Evolutionary conservation across 2,329 filamentous ascomycete genomes (phyloP).

Genomic region (Cladorrhinum sp.): DNA sequence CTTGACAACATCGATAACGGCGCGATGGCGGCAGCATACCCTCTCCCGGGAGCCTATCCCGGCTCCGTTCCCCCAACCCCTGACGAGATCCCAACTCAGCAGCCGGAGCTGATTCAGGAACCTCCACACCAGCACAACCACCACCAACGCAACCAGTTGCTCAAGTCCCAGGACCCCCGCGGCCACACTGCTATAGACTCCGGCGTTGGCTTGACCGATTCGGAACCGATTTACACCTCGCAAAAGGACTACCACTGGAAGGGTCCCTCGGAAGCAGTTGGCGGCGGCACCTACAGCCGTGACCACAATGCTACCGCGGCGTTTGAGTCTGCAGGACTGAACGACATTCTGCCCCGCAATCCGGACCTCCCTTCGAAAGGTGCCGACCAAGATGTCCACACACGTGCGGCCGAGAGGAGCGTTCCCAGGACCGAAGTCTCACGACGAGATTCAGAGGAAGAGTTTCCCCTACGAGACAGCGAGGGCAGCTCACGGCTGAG

Average conservation of each 20-base stretch:
- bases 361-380: not conserved
- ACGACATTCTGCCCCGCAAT: not conserved
- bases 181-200: slow-evolving; percentile 21
- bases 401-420: not conserved
- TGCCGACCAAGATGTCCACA: not conserved
- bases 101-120: not conserved
- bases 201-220: slow-evolving; percentile 15
- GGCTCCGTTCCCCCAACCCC: slow-evolving; percentile 1
- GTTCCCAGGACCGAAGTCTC: not conserved
- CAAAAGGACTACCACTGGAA: not conserved
- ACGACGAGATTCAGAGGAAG: not conserved
- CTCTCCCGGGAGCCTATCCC: slow-evolving; percentile 1
- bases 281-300: slow-evolving; percentile 18
- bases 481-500: not conserved
- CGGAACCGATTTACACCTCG: not conserved
- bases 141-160: slow-evolving; percentile 21
- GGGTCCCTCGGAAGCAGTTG: slow-evolving; percentile 13
- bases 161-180: slow-evolving; percentile 22
- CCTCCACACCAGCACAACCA: slow-evolving; percentile 11
- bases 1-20: not conserved
- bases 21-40: not conserved
- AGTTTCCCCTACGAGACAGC: not conserved
- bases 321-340: not conserved
- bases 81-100: not conserved
- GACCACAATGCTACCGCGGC: not conserved